Evolutionary conservation across 805 yeast species (phyloP).

Genomic region (Nakazawaea pomicola): DNA sequence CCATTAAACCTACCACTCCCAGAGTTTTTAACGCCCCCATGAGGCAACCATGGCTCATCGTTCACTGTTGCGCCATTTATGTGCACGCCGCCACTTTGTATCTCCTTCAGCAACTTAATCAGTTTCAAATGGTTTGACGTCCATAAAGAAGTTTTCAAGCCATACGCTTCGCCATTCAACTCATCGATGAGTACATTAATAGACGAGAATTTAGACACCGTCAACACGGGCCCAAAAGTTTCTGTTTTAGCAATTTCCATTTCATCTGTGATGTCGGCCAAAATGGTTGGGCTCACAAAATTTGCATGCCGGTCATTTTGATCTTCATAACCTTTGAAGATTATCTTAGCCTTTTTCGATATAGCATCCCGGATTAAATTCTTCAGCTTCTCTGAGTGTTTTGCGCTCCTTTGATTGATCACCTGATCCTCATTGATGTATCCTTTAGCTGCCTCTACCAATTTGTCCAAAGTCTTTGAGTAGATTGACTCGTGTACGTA

Average conservation of each 20-base stretch:
- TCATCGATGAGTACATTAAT: constrained; percentile 17
- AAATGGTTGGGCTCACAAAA: constrained; percentile 25
- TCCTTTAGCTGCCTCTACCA: constrained; percentile 17
- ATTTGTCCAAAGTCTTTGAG: constrained; percentile 21
- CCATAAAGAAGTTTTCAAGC: constrained; percentile 41
- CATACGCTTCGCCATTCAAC: constrained; percentile 28
- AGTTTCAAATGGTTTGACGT: constrained; percentile 29
- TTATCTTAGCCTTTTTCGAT: constrained; percentile 30
- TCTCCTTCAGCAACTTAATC: constrained; percentile 25
- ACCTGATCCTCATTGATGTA: constrained; percentile 17
- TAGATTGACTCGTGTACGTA: constrained; percentile 31
- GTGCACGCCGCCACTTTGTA: constrained; percentile 38
- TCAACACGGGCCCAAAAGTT: constrained; percentile 39
- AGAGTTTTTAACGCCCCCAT: constrained; percentile 39
- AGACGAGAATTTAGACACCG: constrained; percentile 24
- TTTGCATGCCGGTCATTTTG: constrained; percentile 5
- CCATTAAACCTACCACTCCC: constrained; percentile 41
- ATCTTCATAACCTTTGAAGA: constrained; percentile 19
- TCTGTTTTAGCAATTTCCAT: constrained; percentile 29
- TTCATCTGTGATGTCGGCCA: constrained; percentile 26
- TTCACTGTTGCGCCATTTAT: constrained; percentile 24
- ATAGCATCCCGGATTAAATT: constrained; percentile 32
- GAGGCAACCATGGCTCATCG: constrained; percentile 28
- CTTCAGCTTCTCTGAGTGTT: constrained; percentile 20
- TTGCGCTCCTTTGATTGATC: constrained; percentile 27